phyloP scores from a whole-genome alignment of 2,329 filamentous ascomycete species.

The Tolypocladium amazonense region DNA sequence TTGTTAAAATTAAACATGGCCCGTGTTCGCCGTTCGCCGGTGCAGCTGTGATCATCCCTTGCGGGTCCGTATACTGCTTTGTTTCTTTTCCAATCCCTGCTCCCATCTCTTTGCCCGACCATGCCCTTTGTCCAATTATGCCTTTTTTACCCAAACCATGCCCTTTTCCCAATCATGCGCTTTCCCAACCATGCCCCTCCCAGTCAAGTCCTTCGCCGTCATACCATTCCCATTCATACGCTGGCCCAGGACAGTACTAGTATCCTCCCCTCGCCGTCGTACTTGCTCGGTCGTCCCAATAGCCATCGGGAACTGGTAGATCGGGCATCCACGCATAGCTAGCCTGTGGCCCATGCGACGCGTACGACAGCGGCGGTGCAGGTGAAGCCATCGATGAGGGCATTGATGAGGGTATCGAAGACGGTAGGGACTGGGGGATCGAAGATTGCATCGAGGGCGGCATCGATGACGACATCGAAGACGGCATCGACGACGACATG shows the following conservation, averaged over 20 bases:
- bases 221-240: neutral
- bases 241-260: neutral
- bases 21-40: neutral
- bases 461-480: slow-evolving; percentile 1
- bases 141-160: neutral
- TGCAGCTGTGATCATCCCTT: neutral
- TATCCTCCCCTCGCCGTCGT: neutral
- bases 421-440: slow-evolving; percentile 1
- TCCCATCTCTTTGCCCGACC: neutral
- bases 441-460: slow-evolving; percentile 4
- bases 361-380: slow-evolving; percentile 7
- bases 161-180: neutral
- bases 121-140: neutral
- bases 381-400: slow-evolving; percentile 2
- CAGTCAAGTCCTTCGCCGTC: neutral
- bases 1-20: neutral
- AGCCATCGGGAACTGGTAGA: neutral
- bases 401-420: slow-evolving; percentile 3
- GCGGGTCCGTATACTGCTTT: neutral
- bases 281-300: neutral
- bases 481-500: neutral
- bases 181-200: neutral
- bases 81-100: neutral
- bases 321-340: neutral
- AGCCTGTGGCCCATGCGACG: slow-evolving; percentile 3